A percentile compares a stretch with the other conserved stretches of the same genome.
These are phyloP conservation scores for Amauroascus niger DNA, from an alignment of 2,329 filamentous ascomycete genomes.

Conservation along the genomic window DNA sequence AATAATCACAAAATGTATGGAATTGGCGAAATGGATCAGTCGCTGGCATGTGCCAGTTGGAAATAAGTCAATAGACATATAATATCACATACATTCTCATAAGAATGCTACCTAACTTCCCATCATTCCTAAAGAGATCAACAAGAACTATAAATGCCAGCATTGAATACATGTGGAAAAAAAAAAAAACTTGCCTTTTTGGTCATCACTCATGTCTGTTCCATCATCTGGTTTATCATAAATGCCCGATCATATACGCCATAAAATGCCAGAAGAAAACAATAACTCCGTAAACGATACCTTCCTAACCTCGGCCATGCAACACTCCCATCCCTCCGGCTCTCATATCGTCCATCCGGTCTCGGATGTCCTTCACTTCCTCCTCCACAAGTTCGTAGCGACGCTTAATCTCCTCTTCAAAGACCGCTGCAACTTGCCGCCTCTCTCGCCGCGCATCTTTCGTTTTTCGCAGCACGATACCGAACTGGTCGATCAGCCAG, in stretches of 20 bases:
- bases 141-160: neutral
- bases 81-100: neutral
- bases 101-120: neutral
- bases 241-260: conserved; percentile 9
- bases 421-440: conserved; percentile 43
- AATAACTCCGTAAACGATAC: no score
- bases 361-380: conserved; percentile 41
- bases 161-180: neutral
- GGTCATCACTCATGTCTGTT: neutral
- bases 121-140: neutral
- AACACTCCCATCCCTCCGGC: conserved; percentile 46
- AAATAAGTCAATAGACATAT: neutral
- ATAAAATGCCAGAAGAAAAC: conserved; percentile 10
- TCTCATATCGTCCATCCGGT: conserved; percentile 47
- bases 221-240: neutral
- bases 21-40: no score
- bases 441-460: conserved; percentile 46
- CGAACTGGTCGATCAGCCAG: conserved; percentile 50
- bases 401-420: conserved; percentile 47
- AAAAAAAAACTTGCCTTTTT: conserved; percentile 1
- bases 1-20: no score
- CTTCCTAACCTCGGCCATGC: conserved; percentile 26
- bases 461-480: conserved; percentile 42
- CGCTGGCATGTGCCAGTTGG: no score
- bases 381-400: conserved; percentile 44